Evolutionary conservation across 768 basidiomycete genomes (phyloP).

Genomic region (Agaricus subrufescens): DNA sequence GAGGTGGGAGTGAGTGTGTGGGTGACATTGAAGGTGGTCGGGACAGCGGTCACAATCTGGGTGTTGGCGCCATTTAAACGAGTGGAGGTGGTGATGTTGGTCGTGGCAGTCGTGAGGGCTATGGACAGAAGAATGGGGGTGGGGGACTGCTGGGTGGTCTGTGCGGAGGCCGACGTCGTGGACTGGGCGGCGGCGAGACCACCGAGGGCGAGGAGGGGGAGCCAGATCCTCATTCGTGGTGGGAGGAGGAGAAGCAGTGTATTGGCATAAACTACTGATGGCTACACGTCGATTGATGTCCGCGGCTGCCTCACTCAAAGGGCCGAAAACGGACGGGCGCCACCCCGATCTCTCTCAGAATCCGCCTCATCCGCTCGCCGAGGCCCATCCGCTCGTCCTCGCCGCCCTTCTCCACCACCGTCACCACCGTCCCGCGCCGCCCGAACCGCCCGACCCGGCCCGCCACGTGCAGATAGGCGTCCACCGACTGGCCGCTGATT

Average conservation of each 20-base stretch:
- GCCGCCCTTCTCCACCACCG: conserved; percentile 43
- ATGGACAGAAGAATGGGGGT: conserved; percentile 42
- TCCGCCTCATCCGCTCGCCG: conserved; percentile 32
- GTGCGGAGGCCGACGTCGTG: background rate
- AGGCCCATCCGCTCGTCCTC: conserved; percentile 22
- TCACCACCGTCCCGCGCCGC: conserved; percentile 60
- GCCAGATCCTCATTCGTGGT: conserved; percentile 16
- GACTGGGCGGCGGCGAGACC: conserved; percentile 16
- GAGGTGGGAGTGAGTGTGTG: conserved; percentile 42
- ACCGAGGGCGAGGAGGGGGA: conserved; percentile 15
- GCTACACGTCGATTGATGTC: background rate
- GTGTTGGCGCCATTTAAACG: conserved; percentile 43
- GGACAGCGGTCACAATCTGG: conserved; percentile 48
- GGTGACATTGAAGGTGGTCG: conserved; percentile 62
- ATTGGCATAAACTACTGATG: conserved; percentile 8
- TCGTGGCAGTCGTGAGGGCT: conserved; percentile 43
- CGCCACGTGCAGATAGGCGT: conserved; percentile 64
- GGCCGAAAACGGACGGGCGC: conserved; percentile 43
- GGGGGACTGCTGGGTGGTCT: conserved; percentile 12
- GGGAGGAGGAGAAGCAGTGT: conserved; percentile 10
- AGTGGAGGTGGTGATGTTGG: conserved; percentile 47
- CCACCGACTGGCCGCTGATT: conserved; percentile 38
- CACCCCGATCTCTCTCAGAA: conserved; percentile 41
- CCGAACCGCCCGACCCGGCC: conserved; percentile 78
- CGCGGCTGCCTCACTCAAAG: conserved; percentile 36